Evolutionary conservation across 202 grass and related monocot genomes (phyloP).

Genomic region (Schoenoplectus triqueter): DNA sequence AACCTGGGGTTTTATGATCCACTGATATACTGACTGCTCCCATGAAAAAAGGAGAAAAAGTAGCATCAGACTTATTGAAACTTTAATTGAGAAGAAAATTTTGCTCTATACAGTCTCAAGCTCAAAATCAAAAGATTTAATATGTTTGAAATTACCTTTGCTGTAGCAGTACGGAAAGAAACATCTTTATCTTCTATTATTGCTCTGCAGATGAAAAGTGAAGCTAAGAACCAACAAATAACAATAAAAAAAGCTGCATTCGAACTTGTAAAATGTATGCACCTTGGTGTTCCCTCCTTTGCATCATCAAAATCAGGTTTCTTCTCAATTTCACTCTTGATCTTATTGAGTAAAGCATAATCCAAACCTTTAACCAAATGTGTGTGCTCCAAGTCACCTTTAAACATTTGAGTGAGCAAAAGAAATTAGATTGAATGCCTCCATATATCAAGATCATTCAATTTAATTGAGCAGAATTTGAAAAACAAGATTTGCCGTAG

Average conservation of each 20-base stretch:
- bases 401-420: conserved; percentile 41
- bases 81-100: not conserved
- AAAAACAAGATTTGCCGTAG: conserved; percentile 1
- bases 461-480: not conserved
- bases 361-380: conserved; percentile 99
- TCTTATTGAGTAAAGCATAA: conserved; percentile 98
- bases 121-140: conserved; percentile 2
- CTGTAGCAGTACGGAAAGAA: conserved; percentile 86
- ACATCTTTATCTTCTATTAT: conserved; percentile 66
- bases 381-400: conserved; percentile 98
- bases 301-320: conserved; percentile 83
- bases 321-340: conserved; percentile 98
- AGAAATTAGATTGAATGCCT: conserved; percentile 14
- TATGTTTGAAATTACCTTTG: conserved; percentile 55
- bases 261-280: conserved; percentile 28
- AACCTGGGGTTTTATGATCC: conserved; percentile 87
- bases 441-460: not conserved
- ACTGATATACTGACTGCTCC: conserved; percentile 92
- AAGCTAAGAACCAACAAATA: conserved; percentile 1
- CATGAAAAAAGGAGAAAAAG: conserved; percentile 38
- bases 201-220: conserved; percentile 50
- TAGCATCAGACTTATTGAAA: conserved; percentile 19
- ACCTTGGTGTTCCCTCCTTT: conserved; percentile 78
- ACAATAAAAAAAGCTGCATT: conserved; percentile 32
- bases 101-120: not conserved